These are phyloP conservation scores for Populus tomentosa DNA, from an alignment of 441 rosid species.

Conservation along the genomic window DNA sequence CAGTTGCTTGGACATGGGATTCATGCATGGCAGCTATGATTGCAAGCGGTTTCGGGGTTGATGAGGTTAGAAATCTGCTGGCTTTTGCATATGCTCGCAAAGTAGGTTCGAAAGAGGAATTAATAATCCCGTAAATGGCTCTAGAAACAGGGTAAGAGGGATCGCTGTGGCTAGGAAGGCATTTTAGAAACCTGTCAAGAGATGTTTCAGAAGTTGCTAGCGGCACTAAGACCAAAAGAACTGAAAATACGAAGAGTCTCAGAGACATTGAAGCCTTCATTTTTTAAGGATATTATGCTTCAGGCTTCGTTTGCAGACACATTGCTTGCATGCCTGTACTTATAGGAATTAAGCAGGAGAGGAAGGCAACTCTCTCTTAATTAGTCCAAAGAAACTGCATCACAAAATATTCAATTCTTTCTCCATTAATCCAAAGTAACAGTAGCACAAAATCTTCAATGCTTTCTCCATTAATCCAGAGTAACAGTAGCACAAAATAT, in stretches of 20 bases:
- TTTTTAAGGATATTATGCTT: neutral
- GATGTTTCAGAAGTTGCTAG: neutral
- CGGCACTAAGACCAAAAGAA: neutral
- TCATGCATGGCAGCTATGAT: slow-evolving; percentile 47
- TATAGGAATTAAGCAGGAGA: neutral
- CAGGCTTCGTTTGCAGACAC: neutral
- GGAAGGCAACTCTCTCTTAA: neutral
- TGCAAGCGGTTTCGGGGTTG: slow-evolving; percentile 39
- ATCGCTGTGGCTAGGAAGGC: slow-evolving; percentile 1
- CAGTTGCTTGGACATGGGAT: too few species aligned
- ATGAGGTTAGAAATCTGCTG: slow-evolving; percentile 36
- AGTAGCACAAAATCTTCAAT: neutral
- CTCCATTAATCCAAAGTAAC: neutral
- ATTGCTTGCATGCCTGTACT: neutral
- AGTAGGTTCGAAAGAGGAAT: slow-evolving; percentile 16
- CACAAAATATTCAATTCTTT: neutral
- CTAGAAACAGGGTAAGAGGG: slow-evolving; percentile 4
- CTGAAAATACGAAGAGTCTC: neutral
- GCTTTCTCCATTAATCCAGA: too few species aligned
- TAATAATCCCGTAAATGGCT: slow-evolving; percentile 15
- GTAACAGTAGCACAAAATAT: neutral
- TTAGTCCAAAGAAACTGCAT: neutral
- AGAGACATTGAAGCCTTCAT: neutral
- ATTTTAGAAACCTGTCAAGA: slow-evolving; percentile 8
- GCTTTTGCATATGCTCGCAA: slow-evolving; percentile 42